phyloP scores from a whole-genome alignment of 78 protist genomes.

The Pelomyxa schiedti region DNA sequence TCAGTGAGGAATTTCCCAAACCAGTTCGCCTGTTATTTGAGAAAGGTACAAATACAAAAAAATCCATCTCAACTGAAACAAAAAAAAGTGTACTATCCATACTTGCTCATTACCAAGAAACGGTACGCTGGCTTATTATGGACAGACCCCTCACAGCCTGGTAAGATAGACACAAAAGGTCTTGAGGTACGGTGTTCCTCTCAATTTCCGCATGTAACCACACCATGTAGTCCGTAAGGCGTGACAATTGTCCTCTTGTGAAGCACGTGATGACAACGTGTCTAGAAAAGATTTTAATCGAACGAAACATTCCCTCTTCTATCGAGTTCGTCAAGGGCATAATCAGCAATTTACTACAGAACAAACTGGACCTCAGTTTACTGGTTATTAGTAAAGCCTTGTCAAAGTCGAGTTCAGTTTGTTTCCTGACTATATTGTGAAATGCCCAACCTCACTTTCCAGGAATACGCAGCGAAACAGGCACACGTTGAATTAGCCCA shows the following conservation, averaged over 20 bases:
- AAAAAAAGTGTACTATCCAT: conserved; percentile 89
- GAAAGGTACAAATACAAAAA: conserved; percentile 24
- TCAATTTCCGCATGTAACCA: background rate
- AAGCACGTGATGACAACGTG: conserved; percentile 59
- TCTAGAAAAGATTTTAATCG: conserved; percentile 73
- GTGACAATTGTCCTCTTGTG: conserved; percentile 96
- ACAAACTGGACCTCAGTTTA: conserved; percentile 90
- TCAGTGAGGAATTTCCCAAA: conserved; percentile 65
- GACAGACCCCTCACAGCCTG: conserved; percentile 77
- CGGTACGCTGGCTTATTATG: conserved; percentile 97
- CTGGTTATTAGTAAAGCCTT: conserved; percentile 91
- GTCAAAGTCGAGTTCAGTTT: conserved; percentile 55
- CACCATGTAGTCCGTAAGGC: conserved; percentile 72
- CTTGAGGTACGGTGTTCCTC: conserved; percentile 33
- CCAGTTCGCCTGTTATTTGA: conserved; percentile 97
- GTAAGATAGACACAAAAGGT: conserved; percentile 97
- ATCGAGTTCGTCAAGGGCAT: conserved; percentile 50
- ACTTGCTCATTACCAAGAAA: conserved; percentile 94
- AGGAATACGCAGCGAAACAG: conserved; percentile 45
- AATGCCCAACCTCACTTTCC: too few relatives aligned
- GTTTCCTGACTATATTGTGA: too few relatives aligned
- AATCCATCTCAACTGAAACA: background rate
- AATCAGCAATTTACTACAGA: conserved; percentile 79
- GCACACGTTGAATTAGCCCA: conserved; percentile 97
- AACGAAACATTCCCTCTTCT: conserved; percentile 63